These are phyloP conservation scores for Senna tora DNA, from an alignment of 306 rosid genomes.

Conservation along the genomic window DNA sequence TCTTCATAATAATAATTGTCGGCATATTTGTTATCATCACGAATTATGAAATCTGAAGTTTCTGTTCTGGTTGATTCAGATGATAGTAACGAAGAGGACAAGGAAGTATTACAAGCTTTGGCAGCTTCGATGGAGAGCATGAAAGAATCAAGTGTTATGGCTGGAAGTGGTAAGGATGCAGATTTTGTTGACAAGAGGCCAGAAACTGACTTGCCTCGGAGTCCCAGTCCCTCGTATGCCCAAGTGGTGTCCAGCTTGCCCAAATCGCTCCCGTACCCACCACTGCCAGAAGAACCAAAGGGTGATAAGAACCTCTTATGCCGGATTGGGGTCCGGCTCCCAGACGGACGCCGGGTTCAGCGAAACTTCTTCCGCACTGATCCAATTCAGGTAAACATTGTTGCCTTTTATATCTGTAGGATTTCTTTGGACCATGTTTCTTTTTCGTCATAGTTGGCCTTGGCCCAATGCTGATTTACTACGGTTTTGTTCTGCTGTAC, in stretches of 20 bases:
- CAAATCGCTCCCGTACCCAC: conserved; percentile 71
- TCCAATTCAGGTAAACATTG: conserved; percentile 70
- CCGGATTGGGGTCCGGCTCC: conserved; percentile 90
- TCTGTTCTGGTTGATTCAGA: conserved; percentile 48
- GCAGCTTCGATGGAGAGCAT: conserved; percentile 73
- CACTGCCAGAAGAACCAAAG: conserved; percentile 86
- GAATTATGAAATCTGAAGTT: conserved; percentile 39
- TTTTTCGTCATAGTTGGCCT: neutral
- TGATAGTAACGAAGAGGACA: conserved; percentile 63
- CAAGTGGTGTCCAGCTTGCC: no score
- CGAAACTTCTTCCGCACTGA: conserved; percentile 76
- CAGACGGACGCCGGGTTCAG: conserved; percentile 85
- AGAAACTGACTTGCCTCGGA: conserved; percentile 49
- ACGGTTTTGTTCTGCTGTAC: neutral
- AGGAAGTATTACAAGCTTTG: conserved; percentile 71
- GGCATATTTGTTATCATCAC: conserved; percentile 2
- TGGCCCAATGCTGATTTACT: conserved; percentile 20
- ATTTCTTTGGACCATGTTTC: no score
- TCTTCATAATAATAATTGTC: conserved; percentile 4
- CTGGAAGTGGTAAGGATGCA: conserved; percentile 45
- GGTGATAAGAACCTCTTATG: conserved; percentile 78
- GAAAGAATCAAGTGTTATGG: conserved; percentile 50
- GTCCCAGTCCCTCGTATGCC: no score
- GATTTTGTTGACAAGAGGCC: conserved; percentile 41
- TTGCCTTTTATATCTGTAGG: conserved; percentile 8